phyloP scores from a whole-genome alignment of 2,329 filamentous ascomycete species.

The Chaetomiaceae sp. region DNA sequence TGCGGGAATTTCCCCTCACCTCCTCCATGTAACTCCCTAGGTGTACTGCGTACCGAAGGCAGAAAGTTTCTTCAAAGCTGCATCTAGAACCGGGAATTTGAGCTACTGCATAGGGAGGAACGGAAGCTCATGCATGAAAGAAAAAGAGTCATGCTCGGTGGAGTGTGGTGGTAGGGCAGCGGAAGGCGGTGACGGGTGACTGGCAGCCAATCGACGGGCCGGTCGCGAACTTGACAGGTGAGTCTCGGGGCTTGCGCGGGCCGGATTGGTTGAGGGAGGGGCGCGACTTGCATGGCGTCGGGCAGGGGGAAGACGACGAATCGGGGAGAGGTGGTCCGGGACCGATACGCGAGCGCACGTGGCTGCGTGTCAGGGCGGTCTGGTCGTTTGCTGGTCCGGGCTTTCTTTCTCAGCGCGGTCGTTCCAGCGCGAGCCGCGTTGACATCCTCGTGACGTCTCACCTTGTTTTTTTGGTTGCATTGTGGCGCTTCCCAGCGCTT shows the following conservation, averaged over 20 bases:
- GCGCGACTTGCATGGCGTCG: conserved; percentile 18
- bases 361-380: neutral
- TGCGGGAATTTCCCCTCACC: conserved; percentile 1
- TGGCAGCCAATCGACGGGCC: conserved; percentile 18
- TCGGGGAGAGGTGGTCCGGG: neutral
- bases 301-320: conserved; percentile 5
- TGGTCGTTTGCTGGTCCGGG: neutral
- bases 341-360: conserved; percentile 9
- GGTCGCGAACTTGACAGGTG: conserved; percentile 19
- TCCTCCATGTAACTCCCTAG: too few relatives aligned
- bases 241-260: conserved; percentile 4
- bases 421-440: neutral
- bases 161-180: neutral
- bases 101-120: too few relatives aligned
- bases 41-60: too few relatives aligned
- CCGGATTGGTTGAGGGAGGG: conserved; percentile 7
- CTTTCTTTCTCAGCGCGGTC: neutral
- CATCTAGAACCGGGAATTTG: too few relatives aligned
- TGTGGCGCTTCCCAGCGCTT: neutral
- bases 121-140: too few relatives aligned
- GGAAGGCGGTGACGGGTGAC: conserved; percentile 2
- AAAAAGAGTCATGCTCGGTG: conserved; percentile 1
- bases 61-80: too few relatives aligned
- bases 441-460: neutral
- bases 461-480: neutral